phyloP scores from a whole-genome alignment of 257 asterid genomes.

The Solanum neorickii region DNA sequence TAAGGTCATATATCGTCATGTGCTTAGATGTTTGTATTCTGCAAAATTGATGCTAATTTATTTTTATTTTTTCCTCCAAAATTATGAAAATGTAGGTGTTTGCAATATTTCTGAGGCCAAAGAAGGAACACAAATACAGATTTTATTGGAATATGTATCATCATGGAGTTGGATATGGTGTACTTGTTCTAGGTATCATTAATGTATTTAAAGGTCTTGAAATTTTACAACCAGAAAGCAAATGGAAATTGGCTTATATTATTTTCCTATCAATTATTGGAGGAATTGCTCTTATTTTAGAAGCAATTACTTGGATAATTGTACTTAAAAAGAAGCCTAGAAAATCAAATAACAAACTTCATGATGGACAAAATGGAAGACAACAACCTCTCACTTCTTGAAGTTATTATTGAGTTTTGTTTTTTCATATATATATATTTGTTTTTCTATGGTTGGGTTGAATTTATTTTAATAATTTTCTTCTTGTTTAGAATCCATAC shows the following conservation, averaged over 20 bases:
- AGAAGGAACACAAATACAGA: conserved; percentile 67
- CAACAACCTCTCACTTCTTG: conserved; percentile 23
- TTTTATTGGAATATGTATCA: conserved; percentile 83
- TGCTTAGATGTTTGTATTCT: background rate
- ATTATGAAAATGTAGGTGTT: conserved; percentile 24
- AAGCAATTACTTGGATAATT: conserved; percentile 56
- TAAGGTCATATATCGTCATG: background rate
- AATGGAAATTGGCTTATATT: conserved; percentile 64
- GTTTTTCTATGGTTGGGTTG: background rate
- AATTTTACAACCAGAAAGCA: conserved; percentile 45
- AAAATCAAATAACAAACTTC: conserved; percentile 39
- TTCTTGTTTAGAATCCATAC: background rate
- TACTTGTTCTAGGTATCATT: conserved; percentile 49
- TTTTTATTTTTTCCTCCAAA: background rate
- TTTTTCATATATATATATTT: background rate
- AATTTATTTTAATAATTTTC: background rate
- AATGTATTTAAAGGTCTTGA: conserved; percentile 73
- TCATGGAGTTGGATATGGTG: conserved; percentile 56
- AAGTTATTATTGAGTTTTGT: background rate
- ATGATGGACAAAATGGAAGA: conserved; percentile 30
- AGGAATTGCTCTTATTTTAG: conserved; percentile 36
- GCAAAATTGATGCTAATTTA: background rate
- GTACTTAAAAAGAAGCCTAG: conserved; percentile 39
- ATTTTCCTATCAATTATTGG: conserved; percentile 37
- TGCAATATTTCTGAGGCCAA: conserved; percentile 67